Evolutionary conservation across 129 eudicot species (phyloP).

Genomic region (Solidago caesia): DNA sequence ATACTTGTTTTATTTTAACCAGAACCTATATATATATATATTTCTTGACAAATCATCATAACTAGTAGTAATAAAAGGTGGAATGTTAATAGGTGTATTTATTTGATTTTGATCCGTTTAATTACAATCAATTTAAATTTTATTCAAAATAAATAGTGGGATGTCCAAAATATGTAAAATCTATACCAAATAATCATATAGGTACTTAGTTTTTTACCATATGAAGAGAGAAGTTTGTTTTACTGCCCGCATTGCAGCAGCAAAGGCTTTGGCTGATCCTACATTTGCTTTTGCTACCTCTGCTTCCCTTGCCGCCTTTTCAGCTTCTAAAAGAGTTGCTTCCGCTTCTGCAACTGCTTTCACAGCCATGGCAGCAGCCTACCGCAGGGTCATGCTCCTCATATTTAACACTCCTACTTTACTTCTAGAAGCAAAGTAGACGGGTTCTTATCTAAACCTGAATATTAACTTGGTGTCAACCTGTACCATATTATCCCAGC

Average conservation of each 20-base stretch:
- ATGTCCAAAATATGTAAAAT: too few species aligned
- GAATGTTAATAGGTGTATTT: too few species aligned
- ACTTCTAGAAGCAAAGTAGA: constrained; percentile 30
- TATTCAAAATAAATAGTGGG: too few species aligned
- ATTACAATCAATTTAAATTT: too few species aligned
- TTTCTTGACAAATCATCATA: too few species aligned
- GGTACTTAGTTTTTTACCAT: constrained; percentile 57
- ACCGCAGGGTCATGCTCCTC: constrained; percentile 59
- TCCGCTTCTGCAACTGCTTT: constrained; percentile 96
- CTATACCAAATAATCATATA: too few species aligned
- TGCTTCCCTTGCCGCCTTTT: constrained; percentile 77
- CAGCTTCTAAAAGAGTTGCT: constrained; percentile 83
- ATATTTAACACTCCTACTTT: constrained; percentile 44
- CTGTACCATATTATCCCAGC: constrained; percentile 50
- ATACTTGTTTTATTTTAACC: too few species aligned
- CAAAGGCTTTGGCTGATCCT: constrained; percentile 61
- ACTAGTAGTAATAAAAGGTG: too few species aligned
- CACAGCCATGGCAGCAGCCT: too few species aligned
- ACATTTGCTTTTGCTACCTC: constrained; percentile 91
- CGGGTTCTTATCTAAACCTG: constrained; percentile 27
- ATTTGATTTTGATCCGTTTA: too few species aligned
- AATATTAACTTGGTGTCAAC: constrained; percentile 45
- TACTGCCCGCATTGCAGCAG: constrained; percentile 55
- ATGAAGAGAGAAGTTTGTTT: constrained; percentile 39
- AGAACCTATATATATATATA: too few species aligned